These are phyloP conservation scores for Fusarium camptoceras DNA, from an alignment of 2,329 filamentous ascomycete species.

Conservation along the genomic window DNA sequence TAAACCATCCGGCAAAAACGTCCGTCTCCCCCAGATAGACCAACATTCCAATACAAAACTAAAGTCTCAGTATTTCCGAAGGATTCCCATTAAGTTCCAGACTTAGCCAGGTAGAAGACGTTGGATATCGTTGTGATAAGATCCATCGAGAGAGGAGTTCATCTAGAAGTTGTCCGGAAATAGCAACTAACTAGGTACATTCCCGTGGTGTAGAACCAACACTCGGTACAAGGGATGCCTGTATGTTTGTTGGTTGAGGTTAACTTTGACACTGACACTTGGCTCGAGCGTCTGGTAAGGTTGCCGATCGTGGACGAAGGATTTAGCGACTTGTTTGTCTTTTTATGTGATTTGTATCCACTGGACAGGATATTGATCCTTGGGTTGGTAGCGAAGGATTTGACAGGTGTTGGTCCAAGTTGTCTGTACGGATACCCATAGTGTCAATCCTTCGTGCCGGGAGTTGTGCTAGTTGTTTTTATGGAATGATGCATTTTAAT, in stretches of 20 bases:
- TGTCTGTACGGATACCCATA: neutral
- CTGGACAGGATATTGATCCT: neutral
- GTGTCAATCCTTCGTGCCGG: neutral
- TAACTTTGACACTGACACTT: neutral
- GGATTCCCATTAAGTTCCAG: neutral
- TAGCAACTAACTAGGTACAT: neutral
- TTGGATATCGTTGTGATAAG: neutral
- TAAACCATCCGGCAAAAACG: neutral
- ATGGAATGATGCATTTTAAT: neutral
- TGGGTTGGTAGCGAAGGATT: neutral
- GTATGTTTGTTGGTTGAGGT: neutral
- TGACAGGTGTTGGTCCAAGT: neutral
- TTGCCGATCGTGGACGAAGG: neutral
- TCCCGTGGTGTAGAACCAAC: neutral
- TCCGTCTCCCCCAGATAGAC: neutral
- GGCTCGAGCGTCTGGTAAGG: constrained; percentile 11
- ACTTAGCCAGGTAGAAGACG: neutral
- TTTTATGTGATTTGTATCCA: constrained; percentile 8
- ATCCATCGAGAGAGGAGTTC: neutral
- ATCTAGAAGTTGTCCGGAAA: neutral
- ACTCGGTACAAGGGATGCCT: neutral
- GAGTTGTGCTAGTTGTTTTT: neutral
- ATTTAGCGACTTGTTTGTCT: constrained; percentile 9
- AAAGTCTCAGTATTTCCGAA: neutral
- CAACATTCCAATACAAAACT: neutral